Base-by-base conservation (phyloP, 495 filamentous ascomycete genomes). In the Aspergillus panamensis region DNA sequence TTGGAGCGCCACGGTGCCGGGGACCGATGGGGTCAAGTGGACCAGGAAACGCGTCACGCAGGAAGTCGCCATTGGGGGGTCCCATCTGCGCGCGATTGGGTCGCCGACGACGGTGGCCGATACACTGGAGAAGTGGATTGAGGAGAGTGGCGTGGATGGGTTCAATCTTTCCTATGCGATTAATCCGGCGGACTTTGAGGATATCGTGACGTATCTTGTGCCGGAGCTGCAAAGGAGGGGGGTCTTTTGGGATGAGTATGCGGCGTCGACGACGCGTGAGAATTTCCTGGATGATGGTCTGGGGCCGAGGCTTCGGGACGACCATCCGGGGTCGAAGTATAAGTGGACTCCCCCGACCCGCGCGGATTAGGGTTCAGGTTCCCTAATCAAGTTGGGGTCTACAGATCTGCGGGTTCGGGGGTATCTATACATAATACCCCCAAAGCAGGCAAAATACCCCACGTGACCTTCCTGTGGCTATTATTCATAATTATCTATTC, bases 151-250 rank as follows among this genome's bases (percentile, higher is more conserved):
- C 69, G 69, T 86, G 14, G 84, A 87, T 67, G 84, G 83, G 9
- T 87, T 86, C 57, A 86, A 85, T 54, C 60, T 85, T 60, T 78
- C 74, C 8, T 87, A 86, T 63, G 79, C 79, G 8, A 77, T 80
- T 53, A 70, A 81, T 42, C 85, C 85, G 1, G 78, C 77, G 50
- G 80, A 82, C 0, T 88, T 88, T 72, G 74, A 81, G 48, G 85
- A 87, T 67, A 74, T 86, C 25, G 78, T 83, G 52, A 73, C 79
- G 54, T 60, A 77, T 42, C 61, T 75, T 54, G 30, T 76, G 17
- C 72, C 78, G n/a, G 70, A 80, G 69, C 40, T 82, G 61, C 73
- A 69, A 53, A 56, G 68, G 13, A 63, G 79, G 29, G 76, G 77
- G 6, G 53, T 82, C 49, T 80, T 82, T 58, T 75, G 74, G 66